A percentile compares a stretch with the other conserved stretches of the same genome.
These are phyloP conservation scores for Xylogone sp. DNA, from an alignment of 2,329 filamentous ascomycete species.

Conservation along the genomic window DNA sequence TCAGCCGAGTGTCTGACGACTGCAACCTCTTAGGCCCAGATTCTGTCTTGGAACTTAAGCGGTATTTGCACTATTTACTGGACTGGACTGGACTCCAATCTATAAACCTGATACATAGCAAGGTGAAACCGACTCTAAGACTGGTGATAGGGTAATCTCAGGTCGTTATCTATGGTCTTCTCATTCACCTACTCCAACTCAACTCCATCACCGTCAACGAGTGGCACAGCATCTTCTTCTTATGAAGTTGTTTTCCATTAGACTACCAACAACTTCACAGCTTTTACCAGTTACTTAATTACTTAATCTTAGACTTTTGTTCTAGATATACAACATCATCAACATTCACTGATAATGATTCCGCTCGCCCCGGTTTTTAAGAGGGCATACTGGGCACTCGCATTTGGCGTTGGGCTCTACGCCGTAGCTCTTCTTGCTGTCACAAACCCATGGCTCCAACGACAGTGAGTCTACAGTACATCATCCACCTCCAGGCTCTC, in stretches of 20 bases:
- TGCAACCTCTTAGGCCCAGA: background rate
- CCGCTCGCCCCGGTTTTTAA: slow-evolving; percentile 40
- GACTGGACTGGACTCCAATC: background rate
- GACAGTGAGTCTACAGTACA: slow-evolving; percentile 58
- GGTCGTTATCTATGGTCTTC: background rate
- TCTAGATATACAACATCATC: no score
- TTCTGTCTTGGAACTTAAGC: background rate
- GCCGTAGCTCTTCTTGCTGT: slow-evolving; percentile 60
- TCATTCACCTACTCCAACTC: no score
- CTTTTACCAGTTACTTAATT: no score
- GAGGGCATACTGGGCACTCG: slow-evolving; percentile 47
- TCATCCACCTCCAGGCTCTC: slow-evolving; percentile 4
- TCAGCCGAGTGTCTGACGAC: slow-evolving; percentile 3
- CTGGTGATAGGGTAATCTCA: background rate
- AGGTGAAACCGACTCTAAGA: background rate
- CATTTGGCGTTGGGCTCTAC: slow-evolving; percentile 61
- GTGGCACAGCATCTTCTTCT: no score
- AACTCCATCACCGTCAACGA: no score
- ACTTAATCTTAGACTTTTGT: no score
- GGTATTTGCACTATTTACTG: background rate
- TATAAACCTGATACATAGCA: background rate
- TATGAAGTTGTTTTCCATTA: no score
- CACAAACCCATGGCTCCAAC: slow-evolving; percentile 68
- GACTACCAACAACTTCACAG: no score
- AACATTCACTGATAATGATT: slow-evolving; percentile 12